A percentile compares a stretch with the other conserved stretches of the same genome.
phyloP scores from a whole-genome alignment of 2,329 filamentous ascomycete species.

The Ophiocordyceps camponoti-floridani region DNA sequence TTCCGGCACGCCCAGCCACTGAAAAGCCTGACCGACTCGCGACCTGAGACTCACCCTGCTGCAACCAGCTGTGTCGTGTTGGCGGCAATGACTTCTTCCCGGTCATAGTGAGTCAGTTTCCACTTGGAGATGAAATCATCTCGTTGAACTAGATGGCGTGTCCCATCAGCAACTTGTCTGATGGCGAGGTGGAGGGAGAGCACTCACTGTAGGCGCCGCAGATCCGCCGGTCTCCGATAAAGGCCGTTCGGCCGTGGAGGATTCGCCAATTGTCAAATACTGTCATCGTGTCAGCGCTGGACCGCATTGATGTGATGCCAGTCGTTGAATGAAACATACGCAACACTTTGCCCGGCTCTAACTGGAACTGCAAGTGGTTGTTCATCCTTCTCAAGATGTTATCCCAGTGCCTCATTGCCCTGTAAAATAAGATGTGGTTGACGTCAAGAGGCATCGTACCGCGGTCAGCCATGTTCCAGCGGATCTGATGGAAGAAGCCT shows the following conservation, averaged over 20 bases:
- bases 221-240: conserved; percentile 70
- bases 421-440: conserved; percentile 51
- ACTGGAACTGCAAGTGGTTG: conserved; percentile 63
- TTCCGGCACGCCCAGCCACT: too few relatives aligned
- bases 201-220: conserved; percentile 78
- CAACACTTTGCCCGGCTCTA: conserved; percentile 60
- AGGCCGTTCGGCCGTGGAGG: conserved; percentile 68
- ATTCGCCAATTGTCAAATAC: conserved; percentile 97
- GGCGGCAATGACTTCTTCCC: conserved; percentile 22
- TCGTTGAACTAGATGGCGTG: conserved; percentile 39
- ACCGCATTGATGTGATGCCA: not conserved
- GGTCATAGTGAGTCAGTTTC: conserved; percentile 47
- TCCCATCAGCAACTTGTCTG: not conserved
- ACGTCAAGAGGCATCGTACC: conserved; percentile 43
- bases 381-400: conserved; percentile 44
- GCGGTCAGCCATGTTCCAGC: conserved; percentile 91
- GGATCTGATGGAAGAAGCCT: conserved; percentile 35
- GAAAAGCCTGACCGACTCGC: too few relatives aligned
- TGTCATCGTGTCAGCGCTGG: conserved; percentile 11
- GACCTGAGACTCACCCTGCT: too few relatives aligned
- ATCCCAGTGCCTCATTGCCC: conserved; percentile 59
- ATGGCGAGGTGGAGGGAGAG: too few relatives aligned
- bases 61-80: conserved; percentile 10
- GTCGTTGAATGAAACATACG: conserved; percentile 32
- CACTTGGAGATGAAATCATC: conserved; percentile 70